phyloP scores from a whole-genome alignment of 116 monocot species.

The Iris pallida region DNA sequence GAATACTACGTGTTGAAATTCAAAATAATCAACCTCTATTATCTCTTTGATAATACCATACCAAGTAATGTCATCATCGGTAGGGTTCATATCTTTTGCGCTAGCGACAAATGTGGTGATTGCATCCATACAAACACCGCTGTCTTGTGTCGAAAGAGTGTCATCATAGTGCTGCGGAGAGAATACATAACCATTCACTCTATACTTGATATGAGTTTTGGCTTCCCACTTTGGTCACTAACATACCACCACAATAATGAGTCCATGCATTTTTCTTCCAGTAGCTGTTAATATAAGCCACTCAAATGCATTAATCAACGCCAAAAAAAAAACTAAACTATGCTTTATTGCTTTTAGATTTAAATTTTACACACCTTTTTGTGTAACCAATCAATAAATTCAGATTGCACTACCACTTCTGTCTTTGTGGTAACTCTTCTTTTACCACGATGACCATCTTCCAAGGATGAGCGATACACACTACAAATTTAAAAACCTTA shows the following conservation, averaged over 20 bases:
- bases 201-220: background rate
- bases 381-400: too few species aligned
- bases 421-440: too few species aligned
- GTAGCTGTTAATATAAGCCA: background rate
- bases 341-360: background rate
- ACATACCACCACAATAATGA: background rate
- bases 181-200: slow-evolving; percentile 1
- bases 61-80: background rate
- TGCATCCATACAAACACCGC: slow-evolving; percentile 4
- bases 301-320: background rate
- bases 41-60: background rate
- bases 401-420: too few species aligned
- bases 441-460: too few species aligned
- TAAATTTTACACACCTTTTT: background rate
- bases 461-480: too few species aligned
- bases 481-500: too few species aligned
- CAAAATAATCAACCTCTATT: background rate
- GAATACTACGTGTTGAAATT: background rate
- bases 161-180: background rate
- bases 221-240: background rate
- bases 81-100: background rate
- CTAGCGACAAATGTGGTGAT: background rate
- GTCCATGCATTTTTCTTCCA: background rate
- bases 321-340: background rate
- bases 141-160: slow-evolving; percentile 1